These are phyloP conservation scores for Naumovozyma dairenensis DNA, from an alignment of 805 yeast genomes.

Conservation along the genomic window DNA sequence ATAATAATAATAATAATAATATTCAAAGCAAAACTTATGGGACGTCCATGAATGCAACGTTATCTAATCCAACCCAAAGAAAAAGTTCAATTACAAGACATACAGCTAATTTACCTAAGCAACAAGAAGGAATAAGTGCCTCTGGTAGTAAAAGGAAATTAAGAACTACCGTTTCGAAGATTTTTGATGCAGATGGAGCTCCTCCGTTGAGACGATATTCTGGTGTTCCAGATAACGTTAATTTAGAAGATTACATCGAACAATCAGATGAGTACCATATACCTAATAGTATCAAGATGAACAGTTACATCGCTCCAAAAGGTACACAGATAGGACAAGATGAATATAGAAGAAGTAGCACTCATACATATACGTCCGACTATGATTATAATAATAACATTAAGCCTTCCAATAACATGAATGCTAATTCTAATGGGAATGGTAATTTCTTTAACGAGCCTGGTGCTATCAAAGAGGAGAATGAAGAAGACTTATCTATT, in stretches of 20 bases:
- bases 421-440: neutral
- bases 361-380: no score
- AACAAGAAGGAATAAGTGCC: neutral
- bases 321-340: no score
- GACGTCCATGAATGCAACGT: neutral
- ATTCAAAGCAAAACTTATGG: neutral
- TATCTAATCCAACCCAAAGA: no score
- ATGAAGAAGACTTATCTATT: constrained; percentile 2
- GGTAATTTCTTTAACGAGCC: constrained; percentile 5
- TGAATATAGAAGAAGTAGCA: no score
- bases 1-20: constrained; percentile 1
- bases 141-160: constrained; percentile 29
- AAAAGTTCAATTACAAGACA: no score
- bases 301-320: constrained; percentile 1
- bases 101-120: no score
- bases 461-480: constrained; percentile 16
- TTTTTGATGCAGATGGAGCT: constrained; percentile 64
- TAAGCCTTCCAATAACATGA: neutral
- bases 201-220: constrained; percentile 59
- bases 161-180: constrained; percentile 60
- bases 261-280: constrained; percentile 30
- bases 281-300: constrained; percentile 5
- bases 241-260: constrained; percentile 35
- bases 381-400: neutral
- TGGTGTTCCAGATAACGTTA: constrained; percentile 54